Base-by-base conservation (phyloP, 768 basidiomycete species). In the Strobilomyces dryophilus region DNA sequence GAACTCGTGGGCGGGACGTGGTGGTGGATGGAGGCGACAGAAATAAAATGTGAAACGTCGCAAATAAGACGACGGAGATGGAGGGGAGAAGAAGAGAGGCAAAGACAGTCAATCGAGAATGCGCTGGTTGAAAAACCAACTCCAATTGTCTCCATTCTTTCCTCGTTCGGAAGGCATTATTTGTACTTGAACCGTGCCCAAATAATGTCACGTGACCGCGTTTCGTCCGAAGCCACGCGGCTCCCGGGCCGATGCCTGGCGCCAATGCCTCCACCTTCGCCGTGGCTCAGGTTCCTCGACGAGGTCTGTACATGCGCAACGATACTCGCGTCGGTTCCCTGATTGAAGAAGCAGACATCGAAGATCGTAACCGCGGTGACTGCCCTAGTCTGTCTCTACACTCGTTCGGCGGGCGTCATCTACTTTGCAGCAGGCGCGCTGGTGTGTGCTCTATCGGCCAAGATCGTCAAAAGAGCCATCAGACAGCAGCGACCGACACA, bases 1-100 rank as follows among this genome's bases (percentile, higher is more conserved):
- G 81, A 50, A 64, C 57, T 61, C 79, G 80, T 70, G 81, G 74
- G 61, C 81, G 82, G 68, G 89, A 87, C 81, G 88, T 84, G 71
- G 81, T 74, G 73, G 63, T 72, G 72, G 60, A 67, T 61, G 14
- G 45, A 21, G 35, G 41, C 20, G 57, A 43, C 26, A 45, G 37
- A 45, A 48, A 15, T 2, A 35, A 18, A 26, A 21, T 24, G 46
- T 52, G 36, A 7, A n/a, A 26, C 15, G 55, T 51, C 64, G 64
- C 48, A 26, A 14, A 18, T 8, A 52, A 64, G 66, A 60, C 59
- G 57, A 42, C 47, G 45, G 51, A 46, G 55, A 56, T 47, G 58
- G 29, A 52, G 51, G 44, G 39, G 44, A 44, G 31, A 49, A 55
- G 61, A 59, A 51, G 59, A 59, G 53, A 40, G 55, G 57, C 50